Base-by-base conservation (phyloP, 2,329 filamentous ascomycete species). In the Chrysoporthe cubensis region DNA sequence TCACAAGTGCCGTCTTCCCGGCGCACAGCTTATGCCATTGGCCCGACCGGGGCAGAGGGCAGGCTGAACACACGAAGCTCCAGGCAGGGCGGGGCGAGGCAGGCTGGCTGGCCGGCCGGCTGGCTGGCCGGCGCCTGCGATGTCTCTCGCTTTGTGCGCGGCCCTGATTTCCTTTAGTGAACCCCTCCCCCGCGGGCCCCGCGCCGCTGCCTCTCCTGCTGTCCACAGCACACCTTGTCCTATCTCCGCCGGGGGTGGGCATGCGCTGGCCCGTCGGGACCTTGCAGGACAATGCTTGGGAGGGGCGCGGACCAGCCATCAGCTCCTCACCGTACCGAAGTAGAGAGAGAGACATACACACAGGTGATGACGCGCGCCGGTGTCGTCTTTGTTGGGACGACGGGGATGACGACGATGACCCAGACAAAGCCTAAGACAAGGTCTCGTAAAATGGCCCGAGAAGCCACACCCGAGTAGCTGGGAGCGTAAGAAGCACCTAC, bases 371-470 rank as follows among this genome's bases (percentile, higher is more conserved):
- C 16, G 18, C 18, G 26, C 26, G 26, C 18, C n/a, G 54, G 54
- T 40, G 32, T 13, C 7, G 54, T 34, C 34, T 32, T 34, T 40
- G 32, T 57, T 37, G 18, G 50, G 14, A 40, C 32, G 50, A 40
- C 50, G 50, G 54, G 40, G 32, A 57, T 57, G 54, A 57, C 32
- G 54, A 57, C 32, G 54, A 57, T 40, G 54, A 40, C 18, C 54
- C 32, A 37, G 34, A 6, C 14, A 21, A 16, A 14, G 14, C 34
- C n/a, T 40, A n/a, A 57, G 54, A 57, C 54, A 57, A 16, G 26
- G 54, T 57, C 54, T 57, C 34, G 54, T 57, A 57, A 57, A 57
- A 54, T 34, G 50, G 54, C 18, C 54, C 54, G 32, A 40, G 18
- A 57, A 57, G 54, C 54, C 54, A 57, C 54, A 21, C 34, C 54